Evolutionary conservation across 148 eudicot species (phyloP).

Genomic region (Rhododendron ovatum): DNA sequence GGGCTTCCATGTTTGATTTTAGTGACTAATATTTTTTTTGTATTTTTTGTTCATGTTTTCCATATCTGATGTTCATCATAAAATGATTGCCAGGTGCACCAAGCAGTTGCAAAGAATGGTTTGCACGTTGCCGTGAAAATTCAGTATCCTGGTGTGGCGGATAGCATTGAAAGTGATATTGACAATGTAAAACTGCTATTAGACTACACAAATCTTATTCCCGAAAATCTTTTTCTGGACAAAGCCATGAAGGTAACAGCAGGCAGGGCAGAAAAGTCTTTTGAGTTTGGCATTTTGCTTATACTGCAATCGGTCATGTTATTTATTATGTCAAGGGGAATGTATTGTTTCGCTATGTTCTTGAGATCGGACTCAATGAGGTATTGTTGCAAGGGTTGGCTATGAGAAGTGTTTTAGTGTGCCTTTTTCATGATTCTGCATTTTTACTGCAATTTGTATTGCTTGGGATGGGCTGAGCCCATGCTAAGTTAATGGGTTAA

Average conservation of each 20-base stretch:
- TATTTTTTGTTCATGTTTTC: background rate
- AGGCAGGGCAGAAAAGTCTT: background rate
- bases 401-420: background rate
- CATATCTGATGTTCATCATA: background rate
- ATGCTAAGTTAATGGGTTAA: background rate
- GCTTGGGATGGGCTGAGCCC: constrained; percentile 4
- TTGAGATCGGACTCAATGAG: background rate
- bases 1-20: background rate
- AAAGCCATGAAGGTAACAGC: constrained; percentile 77
- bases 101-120: constrained; percentile 76
- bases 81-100: constrained; percentile 59
- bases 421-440: background rate
- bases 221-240: constrained; percentile 79
- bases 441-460: background rate
- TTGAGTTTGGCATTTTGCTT: background rate
- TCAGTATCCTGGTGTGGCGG: constrained; percentile 98
- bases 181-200: constrained; percentile 78
- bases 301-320: background rate
- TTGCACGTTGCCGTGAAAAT: constrained; percentile 84
- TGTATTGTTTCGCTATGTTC: background rate
- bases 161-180: constrained; percentile 97
- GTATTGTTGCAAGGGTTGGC: background rate
- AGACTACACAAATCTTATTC: constrained; percentile 77
- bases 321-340: background rate
- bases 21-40: background rate